Percentiles rank a stretch among this genome's conserved stretches.
Conservation (phyloP, 2,329 filamentous ascomycete genomes). For the Neoarthrinium moseri region DNA sequence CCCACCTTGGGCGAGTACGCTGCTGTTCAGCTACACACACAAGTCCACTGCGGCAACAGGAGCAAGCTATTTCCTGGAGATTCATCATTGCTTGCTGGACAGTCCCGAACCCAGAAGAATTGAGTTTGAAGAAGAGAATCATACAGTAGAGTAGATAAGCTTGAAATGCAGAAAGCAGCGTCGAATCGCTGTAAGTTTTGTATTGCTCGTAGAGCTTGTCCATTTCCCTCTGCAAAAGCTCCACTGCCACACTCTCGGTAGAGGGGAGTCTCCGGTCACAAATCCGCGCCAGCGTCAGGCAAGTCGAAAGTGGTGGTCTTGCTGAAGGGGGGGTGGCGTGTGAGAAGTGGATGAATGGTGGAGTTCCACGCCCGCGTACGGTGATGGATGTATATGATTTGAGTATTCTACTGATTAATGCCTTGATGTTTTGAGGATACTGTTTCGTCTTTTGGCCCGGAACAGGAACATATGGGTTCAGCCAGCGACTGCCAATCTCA, state of each 20-base stretch:
- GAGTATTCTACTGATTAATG: slow-evolving; percentile 40
- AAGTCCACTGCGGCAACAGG: slow-evolving; percentile 37
- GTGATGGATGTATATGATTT: slow-evolving; percentile 40
- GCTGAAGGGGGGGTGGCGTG: slow-evolving; percentile 28
- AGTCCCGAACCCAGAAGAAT: slow-evolving; percentile 16
- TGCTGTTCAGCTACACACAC: slow-evolving; percentile 40
- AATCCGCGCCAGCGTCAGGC: slow-evolving; percentile 38
- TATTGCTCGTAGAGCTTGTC: slow-evolving; percentile 30
- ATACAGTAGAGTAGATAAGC: slow-evolving; percentile 53
- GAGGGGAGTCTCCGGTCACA: slow-evolving; percentile 34
- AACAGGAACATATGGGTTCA: slow-evolving; percentile 44
- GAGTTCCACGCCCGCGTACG: slow-evolving; percentile 33
- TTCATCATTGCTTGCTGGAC: slow-evolving; percentile 36
- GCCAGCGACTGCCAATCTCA: slow-evolving; percentile 47
- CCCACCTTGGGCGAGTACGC: slow-evolving; percentile 43
- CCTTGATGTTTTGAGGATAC: slow-evolving; percentile 34
- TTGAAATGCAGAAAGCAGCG: slow-evolving; percentile 46
- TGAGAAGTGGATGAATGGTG: slow-evolving; percentile 43
- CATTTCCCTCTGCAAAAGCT: slow-evolving; percentile 42
- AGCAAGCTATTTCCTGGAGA: slow-evolving; percentile 48
- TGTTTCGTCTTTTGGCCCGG: slow-evolving; percentile 40
- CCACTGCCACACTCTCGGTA: slow-evolving; percentile 27
- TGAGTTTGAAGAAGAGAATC: slow-evolving; percentile 41
- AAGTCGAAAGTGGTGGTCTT: slow-evolving; percentile 35
- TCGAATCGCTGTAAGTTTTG: slow-evolving; percentile 23